Percentiles rank a stretch among this genome's conserved stretches.
phyloP scores from a whole-genome alignment of 2,329 filamentous ascomycete genomes.

The Aureobasidium sp. region DNA sequence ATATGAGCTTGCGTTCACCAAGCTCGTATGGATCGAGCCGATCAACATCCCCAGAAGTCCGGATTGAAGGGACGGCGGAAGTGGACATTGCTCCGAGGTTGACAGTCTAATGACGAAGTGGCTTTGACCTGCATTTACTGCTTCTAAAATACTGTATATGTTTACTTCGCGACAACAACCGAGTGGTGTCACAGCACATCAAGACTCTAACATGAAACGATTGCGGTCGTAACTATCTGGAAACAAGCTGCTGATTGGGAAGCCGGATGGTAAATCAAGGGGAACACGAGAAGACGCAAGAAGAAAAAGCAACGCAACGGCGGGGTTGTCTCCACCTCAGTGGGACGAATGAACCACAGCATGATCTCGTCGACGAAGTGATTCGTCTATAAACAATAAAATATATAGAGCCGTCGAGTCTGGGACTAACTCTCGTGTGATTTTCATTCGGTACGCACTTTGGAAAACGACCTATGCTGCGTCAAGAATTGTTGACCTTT shows the following conservation, averaged over 20 bases:
- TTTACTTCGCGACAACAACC: neutral
- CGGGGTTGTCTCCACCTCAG: neutral
- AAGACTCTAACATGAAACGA: neutral
- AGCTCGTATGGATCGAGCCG: neutral
- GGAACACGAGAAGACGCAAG: neutral
- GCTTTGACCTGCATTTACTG: neutral
- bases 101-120: neutral
- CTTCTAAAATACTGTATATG: neutral
- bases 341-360: neutral
- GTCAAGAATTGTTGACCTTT: constrained; percentile 30
- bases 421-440: neutral
- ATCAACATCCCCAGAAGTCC: neutral
- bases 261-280: neutral
- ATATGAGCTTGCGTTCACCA: neutral
- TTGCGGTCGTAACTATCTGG: neutral
- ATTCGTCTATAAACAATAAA: neutral
- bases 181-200: neutral
- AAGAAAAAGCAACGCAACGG: neutral
- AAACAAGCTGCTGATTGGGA: neutral
- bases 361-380: neutral
- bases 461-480: neutral
- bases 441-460: neutral
- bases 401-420: neutral
- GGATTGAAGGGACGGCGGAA: neutral
- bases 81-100: neutral